Evolutionary conservation across 2,329 filamentous ascomycete genomes (phyloP), one percentile per base, ranked within the genome.

Genomic region (Diaporthe helianthi): DNA sequence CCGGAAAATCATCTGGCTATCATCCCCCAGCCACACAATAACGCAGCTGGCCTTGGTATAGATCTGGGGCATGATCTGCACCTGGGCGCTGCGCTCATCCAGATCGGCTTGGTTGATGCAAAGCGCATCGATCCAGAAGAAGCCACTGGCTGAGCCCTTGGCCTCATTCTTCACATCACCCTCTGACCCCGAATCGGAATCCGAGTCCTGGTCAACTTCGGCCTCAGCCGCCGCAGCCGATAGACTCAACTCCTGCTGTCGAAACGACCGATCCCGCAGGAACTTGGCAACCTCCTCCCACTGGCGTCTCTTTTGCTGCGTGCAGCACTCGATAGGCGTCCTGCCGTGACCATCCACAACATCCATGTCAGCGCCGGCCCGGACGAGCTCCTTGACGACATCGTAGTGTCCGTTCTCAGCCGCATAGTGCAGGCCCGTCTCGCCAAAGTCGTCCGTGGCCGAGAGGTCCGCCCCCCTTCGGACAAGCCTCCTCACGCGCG

Each of bases 71-170:
- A 69, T 65, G 17, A 69, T 65, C 36, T 44, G 47, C 29, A 69
- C 67, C 29, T 69, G 67, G 22, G 60, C 60, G 38, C 52, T 69
- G 8, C 60, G 67, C 10, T 69, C 67, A 9, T 55, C 49, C n/a
- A 69, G 36, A 17, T 69, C 52, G 1, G 8, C 17, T 41, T 69
- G 67, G n/a, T 65, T 69, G 33, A 68, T 68, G 54, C 65, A 68
- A 3, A 68, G 29, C 1, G 65, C 65, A 22, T 68, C 65, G 3
- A 65, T 15, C 67, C 67, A 69, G 22, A 69, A 60, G 29, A 61
- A 41, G 3, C 52, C 26, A 47, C 47, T 44, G 15, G 24, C 64
- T 5, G 24, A 9, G 13, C 46, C 19, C 24, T 47, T 22, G 6
- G 26, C 41, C 10, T 46, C 58, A 12, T 31, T 33, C 6, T 10